phyloP scores from a whole-genome alignment of 2,329 filamentous ascomycete species.

The Trichoderma cornu-damae region DNA sequence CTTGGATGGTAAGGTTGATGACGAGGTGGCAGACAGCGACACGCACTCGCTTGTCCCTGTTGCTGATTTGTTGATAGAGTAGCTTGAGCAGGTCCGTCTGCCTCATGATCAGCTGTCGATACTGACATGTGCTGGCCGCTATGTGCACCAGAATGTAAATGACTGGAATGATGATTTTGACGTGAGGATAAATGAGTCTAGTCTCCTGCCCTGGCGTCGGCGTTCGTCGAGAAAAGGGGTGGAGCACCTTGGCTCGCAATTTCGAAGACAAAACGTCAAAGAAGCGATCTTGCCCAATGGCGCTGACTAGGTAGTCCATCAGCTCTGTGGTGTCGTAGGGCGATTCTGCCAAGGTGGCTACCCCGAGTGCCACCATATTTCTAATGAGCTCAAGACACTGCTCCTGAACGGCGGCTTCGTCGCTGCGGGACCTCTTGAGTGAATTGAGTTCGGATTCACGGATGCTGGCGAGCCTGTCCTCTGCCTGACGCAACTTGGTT shows the following conservation, averaged over 20 bases:
- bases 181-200: slow-evolving; percentile 51
- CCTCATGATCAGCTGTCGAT: slow-evolving; percentile 70
- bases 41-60: slow-evolving; percentile 68
- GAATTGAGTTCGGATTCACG: slow-evolving; percentile 65
- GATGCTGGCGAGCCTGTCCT: slow-evolving; percentile 45
- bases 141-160: slow-evolving; percentile 84
- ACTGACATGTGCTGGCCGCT: slow-evolving; percentile 71
- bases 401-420: slow-evolving; percentile 82
- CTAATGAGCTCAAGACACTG: slow-evolving; percentile 85
- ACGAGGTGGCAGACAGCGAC: slow-evolving; percentile 76
- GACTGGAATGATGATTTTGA: slow-evolving; percentile 71
- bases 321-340: slow-evolving; percentile 58
- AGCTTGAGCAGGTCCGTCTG: slow-evolving; percentile 72
- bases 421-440: slow-evolving; percentile 61
- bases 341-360: slow-evolving; percentile 47
- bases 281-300: slow-evolving; percentile 69
- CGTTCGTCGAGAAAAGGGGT: slow-evolving; percentile 46
- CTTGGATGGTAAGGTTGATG: slow-evolving; percentile 78
- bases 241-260: slow-evolving; percentile 57
- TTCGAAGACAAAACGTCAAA: slow-evolving; percentile 79
- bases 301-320: slow-evolving; percentile 76
- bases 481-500: slow-evolving; percentile 44
- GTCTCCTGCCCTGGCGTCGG: slow-evolving; percentile 36
- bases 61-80: slow-evolving; percentile 67
- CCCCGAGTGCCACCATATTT: slow-evolving; percentile 67